These are phyloP conservation scores for Knufia petricola DNA, from an alignment of 2,329 filamentous ascomycete genomes.

Conservation along the genomic window DNA sequence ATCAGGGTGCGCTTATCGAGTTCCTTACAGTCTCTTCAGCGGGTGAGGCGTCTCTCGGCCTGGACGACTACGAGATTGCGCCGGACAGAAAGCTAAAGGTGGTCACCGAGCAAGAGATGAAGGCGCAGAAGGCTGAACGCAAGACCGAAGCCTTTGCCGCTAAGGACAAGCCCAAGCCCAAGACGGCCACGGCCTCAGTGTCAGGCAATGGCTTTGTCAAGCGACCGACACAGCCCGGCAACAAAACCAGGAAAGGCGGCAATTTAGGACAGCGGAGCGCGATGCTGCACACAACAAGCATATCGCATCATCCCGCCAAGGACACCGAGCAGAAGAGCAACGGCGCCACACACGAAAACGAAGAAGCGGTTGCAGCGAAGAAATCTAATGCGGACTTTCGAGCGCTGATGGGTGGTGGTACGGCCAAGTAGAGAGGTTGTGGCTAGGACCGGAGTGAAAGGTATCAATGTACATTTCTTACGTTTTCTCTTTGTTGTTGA, in stretches of 20 bases:
- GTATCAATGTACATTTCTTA: no score
- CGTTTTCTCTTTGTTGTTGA: no score
- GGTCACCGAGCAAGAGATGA: constrained; percentile 45
- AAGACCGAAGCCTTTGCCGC: constrained; percentile 32
- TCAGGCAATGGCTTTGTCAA: constrained; percentile 29
- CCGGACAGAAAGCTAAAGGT: constrained; percentile 35
- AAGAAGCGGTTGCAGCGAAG: background rate
- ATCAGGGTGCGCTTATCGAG: constrained; percentile 79
- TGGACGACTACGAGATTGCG: constrained; percentile 38
- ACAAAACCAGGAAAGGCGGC: constrained; percentile 4
- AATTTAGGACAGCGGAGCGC: constrained; percentile 6
- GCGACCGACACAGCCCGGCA: constrained; percentile 6
- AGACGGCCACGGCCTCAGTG: constrained; percentile 15
- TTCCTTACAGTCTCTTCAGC: constrained; percentile 61
- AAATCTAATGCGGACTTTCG: constrained; percentile 8
- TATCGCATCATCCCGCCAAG: background rate
- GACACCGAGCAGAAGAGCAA: background rate
- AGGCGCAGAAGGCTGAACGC: constrained; percentile 33
- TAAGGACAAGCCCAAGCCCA: constrained; percentile 32
- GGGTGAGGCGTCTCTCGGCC: constrained; percentile 47
- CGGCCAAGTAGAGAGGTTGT: no score
- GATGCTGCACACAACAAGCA: background rate
- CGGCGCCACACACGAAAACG: background rate
- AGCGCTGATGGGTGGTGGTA: constrained; percentile 1
- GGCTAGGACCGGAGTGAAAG: no score